phyloP scores from a whole-genome alignment of 225 moss, liverwort and hornwort genomes.

The Climacium dendroides region DNA sequence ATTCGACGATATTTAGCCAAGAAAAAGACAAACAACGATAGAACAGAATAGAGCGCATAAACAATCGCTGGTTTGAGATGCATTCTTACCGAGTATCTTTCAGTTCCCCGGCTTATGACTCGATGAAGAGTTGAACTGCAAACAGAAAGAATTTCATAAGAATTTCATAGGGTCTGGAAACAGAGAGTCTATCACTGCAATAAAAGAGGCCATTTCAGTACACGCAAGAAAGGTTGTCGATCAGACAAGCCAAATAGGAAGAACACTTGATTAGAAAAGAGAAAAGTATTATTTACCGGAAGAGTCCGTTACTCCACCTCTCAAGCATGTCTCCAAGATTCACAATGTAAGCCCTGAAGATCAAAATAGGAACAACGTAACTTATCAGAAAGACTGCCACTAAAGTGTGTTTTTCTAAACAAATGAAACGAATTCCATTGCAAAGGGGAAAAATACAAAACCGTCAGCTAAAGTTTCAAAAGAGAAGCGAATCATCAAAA shows the following conservation, averaged over 20 bases:
- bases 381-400: background rate
- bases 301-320: slow-evolving; percentile 82
- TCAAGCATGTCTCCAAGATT: slow-evolving; percentile 91
- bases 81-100: slow-evolving; percentile 46
- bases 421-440: too few relatives aligned
- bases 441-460: too few relatives aligned
- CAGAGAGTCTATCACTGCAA: background rate
- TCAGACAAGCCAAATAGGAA: background rate
- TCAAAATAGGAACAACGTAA: background rate
- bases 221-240: background rate
- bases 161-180: background rate
- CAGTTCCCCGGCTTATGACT: slow-evolving; percentile 65
- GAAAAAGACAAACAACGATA: too few relatives aligned
- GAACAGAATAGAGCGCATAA: background rate
- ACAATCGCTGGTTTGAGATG: background rate
- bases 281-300: slow-evolving; percentile 25
- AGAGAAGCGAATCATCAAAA: background rate
- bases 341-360: slow-evolving; percentile 64
- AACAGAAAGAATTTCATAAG: background rate
- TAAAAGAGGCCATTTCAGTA: background rate
- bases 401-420: too few relatives aligned
- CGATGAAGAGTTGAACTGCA: slow-evolving; percentile 80
- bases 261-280: background rate
- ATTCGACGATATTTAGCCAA: background rate
- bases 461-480: background rate